A percentile compares a stretch with the other conserved stretches of the same genome.
phyloP scores from a whole-genome alignment of 2,329 filamentous ascomycete species.

The Nemania diffusa region DNA sequence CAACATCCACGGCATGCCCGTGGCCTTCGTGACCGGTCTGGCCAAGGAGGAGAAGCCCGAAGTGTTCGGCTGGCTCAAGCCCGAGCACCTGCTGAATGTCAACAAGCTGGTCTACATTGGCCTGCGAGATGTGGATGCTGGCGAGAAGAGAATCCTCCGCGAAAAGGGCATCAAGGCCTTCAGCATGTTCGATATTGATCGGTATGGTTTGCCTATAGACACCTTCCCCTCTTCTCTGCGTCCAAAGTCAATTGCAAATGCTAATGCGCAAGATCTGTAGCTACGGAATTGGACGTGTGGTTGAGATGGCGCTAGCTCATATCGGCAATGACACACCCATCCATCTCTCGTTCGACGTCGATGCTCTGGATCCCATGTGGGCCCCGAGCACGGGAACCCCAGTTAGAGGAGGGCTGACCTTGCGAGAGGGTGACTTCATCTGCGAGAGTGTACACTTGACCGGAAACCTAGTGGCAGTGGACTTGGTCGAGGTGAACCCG shows the following conservation, averaged over 20 bases:
- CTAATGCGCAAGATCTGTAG: slow-evolving; percentile 55
- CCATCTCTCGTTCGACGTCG: slow-evolving; percentile 96
- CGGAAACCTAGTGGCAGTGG: slow-evolving; percentile 80
- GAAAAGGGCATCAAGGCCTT: slow-evolving; percentile 95
- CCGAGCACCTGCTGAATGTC: slow-evolving; percentile 74
- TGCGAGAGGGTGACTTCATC: slow-evolving; percentile 97
- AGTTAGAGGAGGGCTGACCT: slow-evolving; percentile 89
- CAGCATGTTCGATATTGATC: slow-evolving; percentile 97
- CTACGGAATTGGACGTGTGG: slow-evolving; percentile 92
- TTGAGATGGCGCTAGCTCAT: slow-evolving; percentile 98
- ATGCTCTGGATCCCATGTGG: slow-evolving; percentile 95
- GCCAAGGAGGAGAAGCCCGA: slow-evolving; percentile 79
- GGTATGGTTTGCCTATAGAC: slow-evolving; percentile 60
- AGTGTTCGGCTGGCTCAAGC: slow-evolving; percentile 88
- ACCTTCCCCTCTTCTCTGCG: not conserved
- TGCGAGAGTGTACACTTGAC: slow-evolving; percentile 87
- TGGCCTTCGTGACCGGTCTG: slow-evolving; percentile 88
- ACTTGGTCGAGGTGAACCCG: slow-evolving; percentile 85
- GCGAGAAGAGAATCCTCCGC: slow-evolving; percentile 90
- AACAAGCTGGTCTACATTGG: slow-evolving; percentile 98
- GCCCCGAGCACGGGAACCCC: slow-evolving; percentile 96
- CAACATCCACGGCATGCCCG: slow-evolving; percentile 98
- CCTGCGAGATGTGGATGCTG: slow-evolving; percentile 89
- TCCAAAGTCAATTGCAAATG: not conserved
- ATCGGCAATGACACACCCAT: slow-evolving; percentile 95